These are phyloP conservation scores for Pisolithus orientalis DNA, from an alignment of 768 basidiomycete species.

Conservation along the genomic window DNA sequence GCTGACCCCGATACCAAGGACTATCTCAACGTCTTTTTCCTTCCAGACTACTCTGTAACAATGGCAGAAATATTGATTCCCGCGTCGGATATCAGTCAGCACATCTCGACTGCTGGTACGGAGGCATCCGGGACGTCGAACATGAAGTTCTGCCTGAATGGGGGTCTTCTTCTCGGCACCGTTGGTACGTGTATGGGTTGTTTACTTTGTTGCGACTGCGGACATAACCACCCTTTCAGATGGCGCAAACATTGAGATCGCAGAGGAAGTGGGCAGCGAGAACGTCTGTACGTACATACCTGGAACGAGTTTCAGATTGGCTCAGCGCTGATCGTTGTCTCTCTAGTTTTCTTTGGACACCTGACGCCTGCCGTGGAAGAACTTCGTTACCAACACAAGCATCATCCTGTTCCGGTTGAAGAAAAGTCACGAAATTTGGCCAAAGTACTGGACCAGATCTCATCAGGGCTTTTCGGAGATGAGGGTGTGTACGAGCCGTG, in stretches of 20 bases:
- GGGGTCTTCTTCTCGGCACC: slow-evolving; percentile 82
- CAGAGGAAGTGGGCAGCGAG: slow-evolving; percentile 88
- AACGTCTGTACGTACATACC: slow-evolving; percentile 73
- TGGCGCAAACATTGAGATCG: slow-evolving; percentile 96
- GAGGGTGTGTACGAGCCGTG: slow-evolving; percentile 79
- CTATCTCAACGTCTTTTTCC: slow-evolving; percentile 85
- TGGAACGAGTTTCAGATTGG: slow-evolving; percentile 5
- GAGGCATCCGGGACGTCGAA: slow-evolving; percentile 81
- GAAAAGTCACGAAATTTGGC: slow-evolving; percentile 81
- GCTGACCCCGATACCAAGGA: slow-evolving; percentile 84
- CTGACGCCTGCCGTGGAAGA: slow-evolving; percentile 85
- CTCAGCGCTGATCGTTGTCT: background rate
- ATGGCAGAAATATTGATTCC: slow-evolving; percentile 80
- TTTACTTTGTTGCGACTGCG: background rate
- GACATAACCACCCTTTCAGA: slow-evolving; percentile 34
- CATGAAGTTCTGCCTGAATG: slow-evolving; percentile 90
- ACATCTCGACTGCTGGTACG: slow-evolving; percentile 96
- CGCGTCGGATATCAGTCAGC: slow-evolving; percentile 92
- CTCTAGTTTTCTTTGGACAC: slow-evolving; percentile 82
- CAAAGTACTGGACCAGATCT: slow-evolving; percentile 68
- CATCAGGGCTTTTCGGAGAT: slow-evolving; percentile 78
- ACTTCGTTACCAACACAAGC: slow-evolving; percentile 78
- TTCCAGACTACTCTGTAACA: slow-evolving; percentile 91
- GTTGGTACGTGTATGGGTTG: slow-evolving; percentile 41
- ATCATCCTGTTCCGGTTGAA: slow-evolving; percentile 75